Conservation (phyloP, 345 rosid genomes). For the Hibiscus syriacus region DNA sequence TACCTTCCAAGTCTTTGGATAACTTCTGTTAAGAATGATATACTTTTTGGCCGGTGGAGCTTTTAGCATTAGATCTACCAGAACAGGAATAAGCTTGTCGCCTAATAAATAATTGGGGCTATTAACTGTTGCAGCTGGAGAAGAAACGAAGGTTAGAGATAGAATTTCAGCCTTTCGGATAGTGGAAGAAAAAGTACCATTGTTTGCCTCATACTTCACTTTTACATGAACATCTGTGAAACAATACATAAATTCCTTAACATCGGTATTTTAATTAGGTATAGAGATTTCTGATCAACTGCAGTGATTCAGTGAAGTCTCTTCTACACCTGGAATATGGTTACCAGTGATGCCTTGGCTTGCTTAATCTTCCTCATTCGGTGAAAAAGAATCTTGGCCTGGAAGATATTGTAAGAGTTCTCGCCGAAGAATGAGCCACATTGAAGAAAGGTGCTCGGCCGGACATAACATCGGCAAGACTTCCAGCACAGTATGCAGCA, state of each 20-base stretch:
- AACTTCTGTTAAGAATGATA: slow-evolving; percentile 66
- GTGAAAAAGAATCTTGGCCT: slow-evolving; percentile 33
- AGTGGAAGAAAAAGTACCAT: slow-evolving; percentile 28
- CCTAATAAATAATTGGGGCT: slow-evolving; percentile 49
- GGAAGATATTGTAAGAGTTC: slow-evolving; percentile 76
- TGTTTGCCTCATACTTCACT: slow-evolving; percentile 26
- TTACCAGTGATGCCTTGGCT: slow-evolving; percentile 29
- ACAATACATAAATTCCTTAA: slow-evolving; percentile 17
- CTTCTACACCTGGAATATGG: slow-evolving; percentile 29
- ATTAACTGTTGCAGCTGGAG: slow-evolving; percentile 24
- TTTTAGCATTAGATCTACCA: slow-evolving; percentile 63
- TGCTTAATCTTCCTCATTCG: slow-evolving; percentile 45
- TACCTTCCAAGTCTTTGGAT: slow-evolving; percentile 87
- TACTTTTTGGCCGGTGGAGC: slow-evolving; percentile 67
- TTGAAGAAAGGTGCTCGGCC: slow-evolving; percentile 66
- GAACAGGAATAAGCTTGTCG: slow-evolving; percentile 71
- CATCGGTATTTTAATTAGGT: slow-evolving; percentile 7
- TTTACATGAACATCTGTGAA: slow-evolving; percentile 26
- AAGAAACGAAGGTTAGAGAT: slow-evolving; percentile 20
- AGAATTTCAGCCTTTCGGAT: slow-evolving; percentile 28
- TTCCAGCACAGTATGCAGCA: slow-evolving; percentile 73
- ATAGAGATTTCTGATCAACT: slow-evolving; percentile 9
- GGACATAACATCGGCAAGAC: slow-evolving; percentile 70
- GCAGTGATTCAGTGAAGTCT: slow-evolving; percentile 5
- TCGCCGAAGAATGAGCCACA: slow-evolving; percentile 74